Percentiles rank a stretch among this genome's conserved stretches.
Evolutionary conservation across 2,329 filamentous ascomycete genomes (phyloP).

Genomic region (Cryphonectria nitschkei): DNA sequence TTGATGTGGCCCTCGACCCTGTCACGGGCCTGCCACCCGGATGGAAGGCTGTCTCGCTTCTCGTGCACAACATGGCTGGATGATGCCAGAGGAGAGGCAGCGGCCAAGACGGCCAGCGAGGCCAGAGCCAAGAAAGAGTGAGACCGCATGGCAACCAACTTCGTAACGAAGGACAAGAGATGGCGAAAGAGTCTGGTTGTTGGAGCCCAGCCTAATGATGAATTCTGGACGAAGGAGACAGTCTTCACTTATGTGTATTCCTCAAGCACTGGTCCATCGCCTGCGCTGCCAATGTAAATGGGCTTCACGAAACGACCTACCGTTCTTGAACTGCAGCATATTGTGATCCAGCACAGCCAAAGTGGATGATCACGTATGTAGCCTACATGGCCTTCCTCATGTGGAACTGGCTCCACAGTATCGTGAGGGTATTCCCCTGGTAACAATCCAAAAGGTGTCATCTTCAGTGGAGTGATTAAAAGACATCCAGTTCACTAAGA

Average conservation of each 20-base stretch:
- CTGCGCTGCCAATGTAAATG: neutral
- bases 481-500: neutral
- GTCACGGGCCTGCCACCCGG: constrained; percentile 23
- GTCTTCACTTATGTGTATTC: neutral
- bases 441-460: neutral
- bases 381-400: constrained; percentile 3
- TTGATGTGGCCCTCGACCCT: constrained; percentile 23
- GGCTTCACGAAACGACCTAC: constrained; percentile 3
- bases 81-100: constrained; percentile 7
- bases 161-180: neutral
- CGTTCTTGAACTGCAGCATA: neutral
- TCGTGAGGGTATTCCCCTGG: neutral
- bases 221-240: neutral
- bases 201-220: neutral
- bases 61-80: constrained; percentile 25
- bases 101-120: constrained; percentile 6
- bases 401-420: neutral
- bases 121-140: constrained; percentile 13
- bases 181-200: neutral
- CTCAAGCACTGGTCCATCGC: neutral
- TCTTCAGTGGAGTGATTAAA: neutral
- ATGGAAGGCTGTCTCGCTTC: constrained; percentile 20
- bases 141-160: constrained; percentile 7
- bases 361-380: neutral
- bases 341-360: neutral